A percentile compares a stretch with the other conserved stretches of the same genome.
phyloP scores from a whole-genome alignment of 2,329 filamentous ascomycete genomes.

The Diaporthe sp. region DNA sequence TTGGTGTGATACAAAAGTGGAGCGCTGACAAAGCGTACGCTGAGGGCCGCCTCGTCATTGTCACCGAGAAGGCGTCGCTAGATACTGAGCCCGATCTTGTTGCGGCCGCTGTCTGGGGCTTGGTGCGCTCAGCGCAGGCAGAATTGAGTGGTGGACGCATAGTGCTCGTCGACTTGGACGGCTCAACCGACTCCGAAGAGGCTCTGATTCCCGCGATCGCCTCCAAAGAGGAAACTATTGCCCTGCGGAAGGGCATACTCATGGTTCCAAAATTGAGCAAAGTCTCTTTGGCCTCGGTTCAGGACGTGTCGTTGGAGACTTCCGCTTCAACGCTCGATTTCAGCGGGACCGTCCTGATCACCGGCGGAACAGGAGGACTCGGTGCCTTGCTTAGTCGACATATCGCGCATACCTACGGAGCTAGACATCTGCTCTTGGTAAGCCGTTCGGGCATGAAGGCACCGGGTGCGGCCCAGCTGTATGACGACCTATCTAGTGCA shows the following conservation, averaged over 20 bases:
- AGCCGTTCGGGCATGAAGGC: conserved; percentile 5
- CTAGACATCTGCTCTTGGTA: background rate
- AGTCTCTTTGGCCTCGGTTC: background rate
- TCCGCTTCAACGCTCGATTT: background rate
- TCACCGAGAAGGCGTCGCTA: background rate
- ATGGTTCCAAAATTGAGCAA: background rate
- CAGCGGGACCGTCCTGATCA: conserved; percentile 12
- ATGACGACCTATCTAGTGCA: background rate
- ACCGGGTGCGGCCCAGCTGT: background rate
- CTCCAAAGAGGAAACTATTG: background rate
- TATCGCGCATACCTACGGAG: background rate
- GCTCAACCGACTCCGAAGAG: background rate
- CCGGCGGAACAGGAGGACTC: background rate
- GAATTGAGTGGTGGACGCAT: background rate
- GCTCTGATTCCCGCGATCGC: background rate
- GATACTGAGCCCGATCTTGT: background rate
- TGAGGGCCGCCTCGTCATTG: background rate
- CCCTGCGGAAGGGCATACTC: background rate
- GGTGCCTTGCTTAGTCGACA: background rate
- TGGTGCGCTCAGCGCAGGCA: conserved; percentile 1
- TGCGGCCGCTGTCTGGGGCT: background rate
- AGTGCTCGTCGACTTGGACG: conserved; percentile 17
- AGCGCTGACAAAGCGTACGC: background rate
- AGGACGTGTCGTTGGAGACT: background rate
- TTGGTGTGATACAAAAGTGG: background rate